phyloP scores from a whole-genome alignment of 1,139 yeast genomes.

The Pichia sp. region DNA sequence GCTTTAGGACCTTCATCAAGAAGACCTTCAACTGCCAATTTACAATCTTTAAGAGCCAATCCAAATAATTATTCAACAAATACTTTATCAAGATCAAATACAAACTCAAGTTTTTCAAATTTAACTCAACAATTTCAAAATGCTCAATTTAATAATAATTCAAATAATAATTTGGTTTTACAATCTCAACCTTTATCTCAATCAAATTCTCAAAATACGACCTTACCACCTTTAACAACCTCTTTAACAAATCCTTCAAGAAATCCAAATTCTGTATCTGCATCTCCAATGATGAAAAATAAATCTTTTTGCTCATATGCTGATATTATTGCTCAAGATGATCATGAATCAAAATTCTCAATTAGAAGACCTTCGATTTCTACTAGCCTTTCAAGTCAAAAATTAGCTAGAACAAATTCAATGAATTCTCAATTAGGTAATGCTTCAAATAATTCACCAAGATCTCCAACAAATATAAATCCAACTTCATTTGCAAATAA shows the following conservation, averaged over 20 bases:
- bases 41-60: slow-evolving; percentile 11
- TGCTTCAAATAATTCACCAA: slow-evolving; percentile 3
- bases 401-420: slow-evolving; percentile 27
- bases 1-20: slow-evolving; percentile 31
- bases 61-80: slow-evolving; percentile 13
- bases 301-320: slow-evolving; percentile 75
- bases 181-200: slow-evolving; percentile 1
- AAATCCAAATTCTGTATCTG: slow-evolving; percentile 26
- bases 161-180: neutral
- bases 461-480: slow-evolving; percentile 9
- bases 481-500: slow-evolving; percentile 1
- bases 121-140: slow-evolving; percentile 23
- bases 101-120: slow-evolving; percentile 22
- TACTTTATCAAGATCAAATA: slow-evolving; percentile 18
- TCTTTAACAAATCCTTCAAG: neutral
- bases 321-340: slow-evolving; percentile 66
- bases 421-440: slow-evolving; percentile 1
- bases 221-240: slow-evolving; percentile 5
- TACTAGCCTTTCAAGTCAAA: slow-evolving; percentile 26
- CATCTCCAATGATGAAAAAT: slow-evolving; percentile 33
- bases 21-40: slow-evolving; percentile 16
- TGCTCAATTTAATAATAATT: neutral
- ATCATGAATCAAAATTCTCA: slow-evolving; percentile 29
- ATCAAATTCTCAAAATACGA: slow-evolving; percentile 2
- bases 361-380: slow-evolving; percentile 52